Evolutionary conservation across 352 stramenopile genomes (phyloP).

Genomic region (Phytophthora capsici): DNA sequence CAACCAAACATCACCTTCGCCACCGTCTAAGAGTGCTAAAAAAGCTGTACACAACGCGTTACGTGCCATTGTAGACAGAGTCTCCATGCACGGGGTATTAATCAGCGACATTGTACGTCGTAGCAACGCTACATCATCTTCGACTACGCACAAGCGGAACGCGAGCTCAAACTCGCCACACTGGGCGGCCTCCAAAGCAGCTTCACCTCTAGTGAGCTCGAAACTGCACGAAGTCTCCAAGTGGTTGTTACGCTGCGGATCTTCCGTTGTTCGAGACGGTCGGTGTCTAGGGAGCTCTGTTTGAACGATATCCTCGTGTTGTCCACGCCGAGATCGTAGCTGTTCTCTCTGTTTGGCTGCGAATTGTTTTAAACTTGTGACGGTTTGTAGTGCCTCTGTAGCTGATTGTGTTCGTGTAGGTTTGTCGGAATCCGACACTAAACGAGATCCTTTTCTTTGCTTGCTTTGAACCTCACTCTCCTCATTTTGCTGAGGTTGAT

Average conservation of each 20-base stretch:
- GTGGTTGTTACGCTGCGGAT: conserved; percentile 1
- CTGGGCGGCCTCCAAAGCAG: conserved; percentile 42
- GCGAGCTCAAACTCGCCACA: conserved; percentile 58
- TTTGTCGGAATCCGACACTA: background rate
- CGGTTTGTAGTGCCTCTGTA: conserved; percentile 8
- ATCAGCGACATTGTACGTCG: conserved; percentile 43
- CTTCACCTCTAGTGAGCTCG: conserved; percentile 47
- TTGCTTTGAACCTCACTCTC: background rate
- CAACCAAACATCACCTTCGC: conserved; percentile 42
- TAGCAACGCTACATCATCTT: conserved; percentile 55
- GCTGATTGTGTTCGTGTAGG: background rate
- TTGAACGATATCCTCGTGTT: conserved; percentile 22
- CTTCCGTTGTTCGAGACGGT: background rate
- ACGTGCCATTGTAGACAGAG: conserved; percentile 39
- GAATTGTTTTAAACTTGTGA: conserved; percentile 42
- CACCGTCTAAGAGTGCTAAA: conserved; percentile 50
- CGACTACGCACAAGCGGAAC: conserved; percentile 59
- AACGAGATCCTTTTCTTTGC: background rate
- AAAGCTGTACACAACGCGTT: conserved; percentile 64
- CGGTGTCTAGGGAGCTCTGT: conserved; percentile 22
- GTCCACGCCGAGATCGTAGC: conserved; percentile 3
- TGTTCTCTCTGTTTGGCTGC: conserved; percentile 30
- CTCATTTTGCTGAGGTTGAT: conserved; percentile 6
- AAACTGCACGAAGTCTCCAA: background rate
- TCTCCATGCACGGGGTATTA: conserved; percentile 37